Evolutionary conservation across 2,329 filamentous ascomycete genomes (phyloP), one percentile per base, ranked within the genome.

Genomic region (Venturia carpophila): DNA sequence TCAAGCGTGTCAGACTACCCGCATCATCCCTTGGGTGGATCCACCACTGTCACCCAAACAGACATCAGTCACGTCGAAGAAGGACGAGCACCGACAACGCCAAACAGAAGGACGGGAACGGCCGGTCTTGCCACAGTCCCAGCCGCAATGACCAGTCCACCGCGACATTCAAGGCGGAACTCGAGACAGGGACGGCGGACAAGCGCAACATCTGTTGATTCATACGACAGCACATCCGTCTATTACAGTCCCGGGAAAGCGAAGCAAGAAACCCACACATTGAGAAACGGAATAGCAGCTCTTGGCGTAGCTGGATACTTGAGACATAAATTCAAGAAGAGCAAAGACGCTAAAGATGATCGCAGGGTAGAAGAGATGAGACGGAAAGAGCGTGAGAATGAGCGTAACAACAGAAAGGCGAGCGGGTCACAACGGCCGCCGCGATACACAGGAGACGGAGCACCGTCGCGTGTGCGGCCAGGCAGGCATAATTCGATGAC

Each of bases 401-500:
- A 85, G 70, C 77, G 78, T 30, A 69, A 83, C 37, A 80, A 82
- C 66, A 84, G 83, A 43, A 82, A 82, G 41, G 80, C 62, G 19
- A 56, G 41, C 21, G 45, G 34, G 13, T 47, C 64, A 43, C 56
- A 71, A 34, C 71, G 82, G n/a, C 52, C 52, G 52, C 84, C 86
- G 27, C 81, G 81, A 69, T 91, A 84, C 67, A 91, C 88, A 2
- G 88, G 85, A 37, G 89, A 92, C 72, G 87, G 87, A 21, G 58
- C 66, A 27, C 70, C 71, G n/a, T 58, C 52, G 27, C 52, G 52
- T n/a, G 27, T 58, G 27, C 71, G 73, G 3, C 68, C 67, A 10
- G 68, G 71, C 58, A 69, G 73, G 49, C 71, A 71, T 13, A 69
- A 70, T 39, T 76, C 75, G 10, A 76, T 79, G 15, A 74, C 79